A percentile compares a stretch with the other conserved stretches of the same genome.
phyloP scores from a whole-genome alignment of 257 asterid genomes.

The Plantago ovata region DNA sequence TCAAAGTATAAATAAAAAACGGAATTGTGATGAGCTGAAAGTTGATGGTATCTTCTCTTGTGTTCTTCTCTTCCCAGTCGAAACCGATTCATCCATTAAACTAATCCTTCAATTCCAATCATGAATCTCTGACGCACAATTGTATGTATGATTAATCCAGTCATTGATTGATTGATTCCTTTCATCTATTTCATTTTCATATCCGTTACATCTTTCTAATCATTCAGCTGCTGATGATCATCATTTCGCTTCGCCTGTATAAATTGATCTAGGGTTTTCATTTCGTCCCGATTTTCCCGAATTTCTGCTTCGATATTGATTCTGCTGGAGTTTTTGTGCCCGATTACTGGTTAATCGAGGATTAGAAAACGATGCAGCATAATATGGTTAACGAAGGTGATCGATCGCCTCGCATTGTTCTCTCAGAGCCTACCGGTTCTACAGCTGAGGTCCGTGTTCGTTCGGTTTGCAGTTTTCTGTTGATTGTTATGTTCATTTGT shows the following conservation, averaged over 20 bases:
- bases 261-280: neutral
- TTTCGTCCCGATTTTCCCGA: neutral
- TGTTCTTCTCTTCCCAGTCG: slow-evolving; percentile 17
- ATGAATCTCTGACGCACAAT: slow-evolving; percentile 21
- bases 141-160: slow-evolving; percentile 17
- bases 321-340: neutral
- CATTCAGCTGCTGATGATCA: no score
- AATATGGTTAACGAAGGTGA: slow-evolving; percentile 47
- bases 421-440: slow-evolving; percentile 69
- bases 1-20: no score
- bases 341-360: neutral
- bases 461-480: neutral
- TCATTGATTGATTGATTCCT: no score
- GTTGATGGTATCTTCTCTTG: no score
- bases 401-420: slow-evolving; percentile 54
- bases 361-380: slow-evolving; percentile 34
- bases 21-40: no score
- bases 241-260: no score
- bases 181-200: no score
- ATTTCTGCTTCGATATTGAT: neutral
- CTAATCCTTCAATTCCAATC: slow-evolving; percentile 14
- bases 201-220: no score
- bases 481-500: neutral
- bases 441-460: slow-evolving; percentile 60
- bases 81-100: slow-evolving; percentile 22